Evolutionary conservation across 805 yeast species (phyloP).

Genomic region (Metschnikowia proteae): DNA sequence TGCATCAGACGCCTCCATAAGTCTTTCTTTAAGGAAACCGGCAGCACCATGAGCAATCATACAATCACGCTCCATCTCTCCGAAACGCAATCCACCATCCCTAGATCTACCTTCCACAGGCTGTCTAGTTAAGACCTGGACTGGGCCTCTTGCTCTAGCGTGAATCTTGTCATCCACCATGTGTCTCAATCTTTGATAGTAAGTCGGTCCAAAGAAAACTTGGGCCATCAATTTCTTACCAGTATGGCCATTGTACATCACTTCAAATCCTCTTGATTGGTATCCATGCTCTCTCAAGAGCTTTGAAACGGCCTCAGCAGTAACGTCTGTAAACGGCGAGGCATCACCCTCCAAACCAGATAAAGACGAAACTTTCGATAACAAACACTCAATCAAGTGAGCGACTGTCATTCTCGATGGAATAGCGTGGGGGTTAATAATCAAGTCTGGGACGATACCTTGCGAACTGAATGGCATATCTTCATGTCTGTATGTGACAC

Average conservation of each 20-base stretch:
- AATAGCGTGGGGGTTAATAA: conserved; percentile 98
- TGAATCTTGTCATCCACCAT: conserved; percentile 99
- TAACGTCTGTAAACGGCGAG: conserved; percentile 96
- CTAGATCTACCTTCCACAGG: conserved; percentile 99
- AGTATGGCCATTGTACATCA: conserved; percentile 98
- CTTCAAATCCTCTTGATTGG: conserved; percentile 97
- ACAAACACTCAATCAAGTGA: conserved; percentile 95
- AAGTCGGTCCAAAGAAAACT: conserved; percentile 99
- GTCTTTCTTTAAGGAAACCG: conserved; percentile 92
- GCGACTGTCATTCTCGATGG: conserved; percentile 99
- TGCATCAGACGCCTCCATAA: conserved; percentile 99
- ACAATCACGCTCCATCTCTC: conserved; percentile 99
- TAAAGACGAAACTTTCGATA: conserved; percentile 90
- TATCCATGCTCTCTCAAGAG: conserved; percentile 92
- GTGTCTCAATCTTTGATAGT: conserved; percentile 96
- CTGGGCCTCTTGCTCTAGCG: conserved; percentile 99
- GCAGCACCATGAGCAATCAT: conserved; percentile 99
- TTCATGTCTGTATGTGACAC: conserved; percentile 97
- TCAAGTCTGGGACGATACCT: conserved; percentile 95
- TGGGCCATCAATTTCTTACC: conserved; percentile 98
- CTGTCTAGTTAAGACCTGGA: conserved; percentile 94
- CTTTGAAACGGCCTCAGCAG: conserved; percentile 94
- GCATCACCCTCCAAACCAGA: conserved; percentile 99
- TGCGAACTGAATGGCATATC: conserved; percentile 97
- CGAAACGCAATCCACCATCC: conserved; percentile 98